These are phyloP conservation scores for Paecilomyces variotii DNA, from an alignment of 2,329 filamentous ascomycete species.

Conservation along the genomic window DNA sequence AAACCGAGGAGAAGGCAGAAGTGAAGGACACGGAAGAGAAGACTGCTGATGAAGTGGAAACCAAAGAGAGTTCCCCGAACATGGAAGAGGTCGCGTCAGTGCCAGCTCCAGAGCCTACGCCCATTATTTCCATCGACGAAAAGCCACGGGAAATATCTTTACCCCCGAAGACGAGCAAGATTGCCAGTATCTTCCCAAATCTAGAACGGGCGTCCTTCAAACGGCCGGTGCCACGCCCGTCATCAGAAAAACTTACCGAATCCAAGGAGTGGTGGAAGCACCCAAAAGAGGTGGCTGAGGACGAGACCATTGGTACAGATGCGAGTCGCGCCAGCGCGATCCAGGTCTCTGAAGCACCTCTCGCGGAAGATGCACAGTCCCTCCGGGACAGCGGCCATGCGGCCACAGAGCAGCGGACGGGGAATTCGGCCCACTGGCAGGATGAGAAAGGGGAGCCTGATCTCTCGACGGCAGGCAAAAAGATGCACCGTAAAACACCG, in stretches of 20 bases:
- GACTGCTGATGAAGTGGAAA: background rate
- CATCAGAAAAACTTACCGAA: background rate
- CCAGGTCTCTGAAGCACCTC: constrained; percentile 38
- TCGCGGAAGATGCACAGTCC: constrained; percentile 17
- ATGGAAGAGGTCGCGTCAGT: background rate
- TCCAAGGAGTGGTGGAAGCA: background rate
- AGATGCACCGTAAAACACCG: background rate
- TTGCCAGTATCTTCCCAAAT: constrained; percentile 28
- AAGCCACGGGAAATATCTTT: constrained; percentile 9
- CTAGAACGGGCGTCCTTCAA: constrained; percentile 26
- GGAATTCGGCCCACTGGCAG: constrained; percentile 2
- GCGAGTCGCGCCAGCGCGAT: constrained; percentile 39
- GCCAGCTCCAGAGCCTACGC: background rate
- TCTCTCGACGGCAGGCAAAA: background rate
- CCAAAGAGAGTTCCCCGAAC: background rate
- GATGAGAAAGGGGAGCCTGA: background rate
- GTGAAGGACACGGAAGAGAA: background rate
- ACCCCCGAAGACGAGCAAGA: constrained; percentile 16
- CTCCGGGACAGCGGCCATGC: constrained; percentile 39
- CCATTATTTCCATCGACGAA: constrained; percentile 2
- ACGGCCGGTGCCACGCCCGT: constrained; percentile 13
- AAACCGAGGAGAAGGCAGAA: background rate
- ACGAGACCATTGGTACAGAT: constrained; percentile 25
- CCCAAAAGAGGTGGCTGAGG: constrained; percentile 32
- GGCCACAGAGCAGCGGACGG: constrained; percentile 13